phyloP scores from a whole-genome alignment of 768 basidiomycete genomes.

The Phlegmacium glaucopus region DNA sequence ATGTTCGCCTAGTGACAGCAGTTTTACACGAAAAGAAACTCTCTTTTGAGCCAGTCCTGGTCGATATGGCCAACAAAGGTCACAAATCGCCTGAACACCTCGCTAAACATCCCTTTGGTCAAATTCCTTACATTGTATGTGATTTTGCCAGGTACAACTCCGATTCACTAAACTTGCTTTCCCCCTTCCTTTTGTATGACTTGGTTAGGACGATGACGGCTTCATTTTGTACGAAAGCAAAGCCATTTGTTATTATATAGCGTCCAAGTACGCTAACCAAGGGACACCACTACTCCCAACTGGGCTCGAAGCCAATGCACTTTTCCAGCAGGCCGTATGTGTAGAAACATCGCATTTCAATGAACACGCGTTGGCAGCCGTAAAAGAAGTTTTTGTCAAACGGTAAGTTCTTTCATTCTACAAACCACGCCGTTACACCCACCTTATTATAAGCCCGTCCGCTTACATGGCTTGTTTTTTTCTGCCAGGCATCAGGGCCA shows the following conservation, averaged over 20 bases:
- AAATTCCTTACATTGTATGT: slow-evolving; percentile 51
- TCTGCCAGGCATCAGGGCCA: slow-evolving; percentile 18
- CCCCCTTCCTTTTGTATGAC: no score
- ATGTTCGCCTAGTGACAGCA: slow-evolving; percentile 46
- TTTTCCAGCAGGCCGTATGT: slow-evolving; percentile 36
- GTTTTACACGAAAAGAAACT: slow-evolving; percentile 53
- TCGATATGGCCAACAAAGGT: slow-evolving; percentile 40
- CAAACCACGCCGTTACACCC: no score
- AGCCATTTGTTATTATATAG: slow-evolving; percentile 46
- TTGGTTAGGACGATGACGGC: slow-evolving; percentile 12
- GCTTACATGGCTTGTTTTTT: background rate
- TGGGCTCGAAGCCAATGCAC: slow-evolving; percentile 20
- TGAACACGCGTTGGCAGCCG: slow-evolving; percentile 30
- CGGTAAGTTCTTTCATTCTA: slow-evolving; percentile 10
- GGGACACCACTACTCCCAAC: slow-evolving; percentile 40
- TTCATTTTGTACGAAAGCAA: slow-evolving; percentile 14
- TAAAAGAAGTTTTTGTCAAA: slow-evolving; percentile 40
- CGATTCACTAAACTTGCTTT: no score
- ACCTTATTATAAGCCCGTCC: no score
- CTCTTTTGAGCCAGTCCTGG: slow-evolving; percentile 44
- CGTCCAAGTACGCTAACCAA: slow-evolving; percentile 40
- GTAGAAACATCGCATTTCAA: slow-evolving; percentile 47
- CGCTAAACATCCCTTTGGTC: slow-evolving; percentile 58
- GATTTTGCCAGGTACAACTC: no score
- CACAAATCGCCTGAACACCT: slow-evolving; percentile 46